Percentiles rank a stretch among this genome's conserved stretches.
Evolutionary conservation across 2,329 filamentous ascomycete genomes (phyloP).

Genomic region (Microcyclospora pomicola): DNA sequence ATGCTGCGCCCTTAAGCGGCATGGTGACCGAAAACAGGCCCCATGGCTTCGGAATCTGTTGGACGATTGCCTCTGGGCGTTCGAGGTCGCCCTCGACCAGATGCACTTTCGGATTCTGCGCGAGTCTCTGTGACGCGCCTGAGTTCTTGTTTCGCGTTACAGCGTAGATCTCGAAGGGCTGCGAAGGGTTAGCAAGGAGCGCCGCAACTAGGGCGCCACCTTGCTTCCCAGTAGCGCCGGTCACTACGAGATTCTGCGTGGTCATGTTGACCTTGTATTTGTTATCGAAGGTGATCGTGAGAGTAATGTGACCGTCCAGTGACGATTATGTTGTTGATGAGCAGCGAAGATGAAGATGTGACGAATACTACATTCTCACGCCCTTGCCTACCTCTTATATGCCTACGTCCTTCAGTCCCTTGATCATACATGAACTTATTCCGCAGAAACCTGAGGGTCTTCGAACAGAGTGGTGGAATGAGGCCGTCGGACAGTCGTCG

Average conservation of each 20-base stretch:
- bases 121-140: constrained; percentile 35
- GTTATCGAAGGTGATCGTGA: too few species aligned
- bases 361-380: too few species aligned
- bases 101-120: constrained; percentile 32
- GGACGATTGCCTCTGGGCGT: constrained; percentile 38
- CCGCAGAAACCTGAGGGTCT: too few species aligned
- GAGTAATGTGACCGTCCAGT: too few species aligned
- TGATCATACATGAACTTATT: too few species aligned
- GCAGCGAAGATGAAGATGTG: too few species aligned
- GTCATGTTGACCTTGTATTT: too few species aligned
- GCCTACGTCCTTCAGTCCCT: too few species aligned
- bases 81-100: constrained; percentile 46
- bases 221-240: constrained; percentile 23
- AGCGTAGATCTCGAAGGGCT: constrained; percentile 37
- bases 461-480: too few species aligned
- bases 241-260: constrained; percentile 1
- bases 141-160: constrained; percentile 46
- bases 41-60: constrained; percentile 15
- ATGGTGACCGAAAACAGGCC: constrained; percentile 16
- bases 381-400: too few species aligned
- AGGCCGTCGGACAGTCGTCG: too few species aligned
- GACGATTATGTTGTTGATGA: too few species aligned
- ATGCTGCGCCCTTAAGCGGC: constrained; percentile 13
- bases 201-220: constrained; percentile 31
- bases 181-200: constrained; percentile 23